Base-by-base conservation (phyloP, 345 rosid genomes). In the Adansonia digitata region DNA sequence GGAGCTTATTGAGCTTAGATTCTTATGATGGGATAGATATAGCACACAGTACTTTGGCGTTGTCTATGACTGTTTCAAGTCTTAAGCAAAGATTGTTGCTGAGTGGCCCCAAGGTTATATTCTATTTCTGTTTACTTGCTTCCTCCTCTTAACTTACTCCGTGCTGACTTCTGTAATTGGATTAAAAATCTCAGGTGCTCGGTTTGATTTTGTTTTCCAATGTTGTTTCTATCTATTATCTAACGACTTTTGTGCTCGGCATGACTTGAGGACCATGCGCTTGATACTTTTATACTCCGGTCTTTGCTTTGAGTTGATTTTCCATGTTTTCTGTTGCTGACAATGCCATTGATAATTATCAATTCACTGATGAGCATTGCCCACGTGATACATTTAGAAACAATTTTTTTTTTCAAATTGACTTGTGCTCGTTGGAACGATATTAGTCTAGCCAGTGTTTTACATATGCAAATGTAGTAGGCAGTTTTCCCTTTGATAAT, bases 61-160 rank as follows among this genome's bases (percentile, higher is more conserved):
- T 77, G 35, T 81, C 87, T 62, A 79, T 59, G 46, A 81, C 83
- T 10, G 69, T 84, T 57, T 77, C 83, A 74, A 62, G 69, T 75
- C 85, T 84, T 46, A 81, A 84, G 81, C 83, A 81, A 76, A 62
- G 77, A 75, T 84, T 49, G 74, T 84, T 77, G 68, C 87, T 49
- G 83, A 81, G 78, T 84, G 87, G 87, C 87, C 87, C 11, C 81
- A 77, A 84, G 87, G 87, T 84, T 42, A 71, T 53, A 39, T 26
- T 71, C 68, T 76, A 26, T 40, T 29, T 27, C 45, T 61, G 45
- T 73, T 43, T 43, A 20, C 71, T 11, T 29, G 40, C 62, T n/a
- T 67, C n/a, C 46, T 17, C 37, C 62, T 27, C 46, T 72, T 43
- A 20, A 43, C 69, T 59, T 66, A n/a, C 60, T 70, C 22, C 34